Evolutionary conservation across 2,329 filamentous ascomycete species (phyloP).

Genomic region (Colletotrichum cereale): DNA sequence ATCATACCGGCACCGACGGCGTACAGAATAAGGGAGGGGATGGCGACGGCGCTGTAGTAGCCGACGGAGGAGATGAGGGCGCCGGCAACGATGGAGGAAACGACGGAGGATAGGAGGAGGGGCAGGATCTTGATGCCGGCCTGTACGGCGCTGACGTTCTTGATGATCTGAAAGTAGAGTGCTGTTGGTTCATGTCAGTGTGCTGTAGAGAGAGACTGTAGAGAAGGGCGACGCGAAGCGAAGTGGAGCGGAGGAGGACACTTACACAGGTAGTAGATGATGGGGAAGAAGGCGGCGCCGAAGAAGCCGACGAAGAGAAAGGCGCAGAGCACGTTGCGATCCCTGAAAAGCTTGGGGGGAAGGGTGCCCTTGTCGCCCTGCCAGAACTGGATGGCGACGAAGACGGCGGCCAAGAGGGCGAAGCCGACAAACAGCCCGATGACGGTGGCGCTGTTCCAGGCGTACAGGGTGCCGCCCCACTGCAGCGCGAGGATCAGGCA

Average conservation of each 20-base stretch:
- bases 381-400: conserved; percentile 60
- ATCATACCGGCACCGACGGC: conserved; percentile 66
- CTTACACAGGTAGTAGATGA: conserved; percentile 67
- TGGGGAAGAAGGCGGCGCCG: conserved; percentile 64
- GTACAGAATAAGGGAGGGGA: conserved; percentile 56
- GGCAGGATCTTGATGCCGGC: conserved; percentile 68
- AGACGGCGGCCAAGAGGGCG: conserved; percentile 59
- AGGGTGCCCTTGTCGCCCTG: conserved; percentile 62
- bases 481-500: conserved; percentile 68
- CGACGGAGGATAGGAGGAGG: conserved; percentile 62
- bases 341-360: conserved; percentile 61
- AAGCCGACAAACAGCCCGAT: conserved; percentile 65
- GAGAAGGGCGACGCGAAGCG: background rate
- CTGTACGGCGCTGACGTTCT: conserved; percentile 64
- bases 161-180: conserved; percentile 67
- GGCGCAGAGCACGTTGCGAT: conserved; percentile 55
- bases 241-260: background rate
- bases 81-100: conserved; percentile 61
- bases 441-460: conserved; percentile 63
- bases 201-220: conserved; percentile 1
- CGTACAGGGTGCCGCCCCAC: conserved; percentile 65
- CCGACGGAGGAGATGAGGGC: conserved; percentile 57
- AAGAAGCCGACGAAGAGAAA: conserved; percentile 61
- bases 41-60: conserved; percentile 57
- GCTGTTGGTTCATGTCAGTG: conserved; percentile 47